Conservation (phyloP, 75 land plant species). For the Cunninghamia lanceolata region DNA sequence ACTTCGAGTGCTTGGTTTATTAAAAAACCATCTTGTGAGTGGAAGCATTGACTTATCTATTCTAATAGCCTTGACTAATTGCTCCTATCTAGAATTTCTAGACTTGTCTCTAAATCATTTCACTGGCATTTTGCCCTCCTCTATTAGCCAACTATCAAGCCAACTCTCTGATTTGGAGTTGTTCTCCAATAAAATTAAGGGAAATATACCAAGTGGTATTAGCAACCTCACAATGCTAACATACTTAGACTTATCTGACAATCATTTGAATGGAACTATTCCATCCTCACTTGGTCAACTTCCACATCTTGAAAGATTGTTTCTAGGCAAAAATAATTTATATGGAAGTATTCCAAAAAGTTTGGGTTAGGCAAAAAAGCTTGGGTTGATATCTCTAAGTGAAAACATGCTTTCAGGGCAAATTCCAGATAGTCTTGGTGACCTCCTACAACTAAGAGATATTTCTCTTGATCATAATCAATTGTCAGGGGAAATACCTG, state of each 20-base stretch:
- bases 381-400: background rate
- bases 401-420: background rate
- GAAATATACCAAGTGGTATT: background rate
- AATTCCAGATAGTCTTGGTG: background rate
- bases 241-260: background rate
- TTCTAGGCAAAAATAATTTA: background rate
- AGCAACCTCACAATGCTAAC: background rate
- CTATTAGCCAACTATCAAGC: background rate
- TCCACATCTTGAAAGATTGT: conserved; percentile 13
- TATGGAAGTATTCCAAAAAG: conserved; percentile 5
- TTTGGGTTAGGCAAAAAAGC: conserved; percentile 4
- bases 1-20: background rate
- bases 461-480: background rate
- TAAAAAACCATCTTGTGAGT: background rate
- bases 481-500: conserved; percentile 7
- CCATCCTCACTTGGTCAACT: conserved; percentile 22
- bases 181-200: background rate
- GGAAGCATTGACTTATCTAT: background rate
- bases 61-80: background rate
- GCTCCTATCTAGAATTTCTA: background rate
- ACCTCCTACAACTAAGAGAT: background rate
- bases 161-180: background rate
- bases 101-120: background rate
- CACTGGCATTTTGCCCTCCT: background rate
- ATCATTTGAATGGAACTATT: conserved; percentile 16